Base-by-base conservation (phyloP, 106 monocot species). In the Dendrobium nobile region DNA sequence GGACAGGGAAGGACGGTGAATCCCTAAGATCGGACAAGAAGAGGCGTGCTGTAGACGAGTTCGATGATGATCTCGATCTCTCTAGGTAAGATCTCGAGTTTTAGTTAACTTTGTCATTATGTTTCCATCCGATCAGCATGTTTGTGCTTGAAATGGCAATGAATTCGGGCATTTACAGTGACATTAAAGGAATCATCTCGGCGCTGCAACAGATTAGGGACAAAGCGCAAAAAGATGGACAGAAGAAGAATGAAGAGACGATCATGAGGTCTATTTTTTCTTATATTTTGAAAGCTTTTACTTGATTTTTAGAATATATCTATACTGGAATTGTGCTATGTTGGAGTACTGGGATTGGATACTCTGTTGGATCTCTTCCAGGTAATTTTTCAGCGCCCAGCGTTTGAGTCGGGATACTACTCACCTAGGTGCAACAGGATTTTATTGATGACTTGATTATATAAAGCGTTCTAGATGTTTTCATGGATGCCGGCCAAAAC, bases 151-250 rank as follows among this genome's bases (percentile, higher is more conserved):
- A 15, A 24, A 31, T 70, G 58, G 51, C 16, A 27, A 37, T 37
- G 42, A 27, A 73, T 79, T 73, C 28, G 67, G 10, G 68, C 40
- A 28, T 20, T 67, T 75, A 4, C 86, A 94, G 94, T 65, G 94
- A 94, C 72, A 85, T 94, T 45, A 91, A 92, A 54, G 91, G 87
- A 80, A 91, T 94, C 75, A 75, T 94, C 40, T 76, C 87, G 81
- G 90, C 91, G 44, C 80, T 94, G 75, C 88, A 92, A 72, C 88
- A 88, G 72, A 90, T 94, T 82, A 91, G 81, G 81, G 94, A 94
- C 8, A 94, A 94, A 84, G 85, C 94, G 26, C 91, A 87, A 82
- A 91, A 88, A 84, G 94, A 94, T 68, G 94, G 85, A 33, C 89
- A 87, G 78, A 91, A 90, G 88, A 94, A 91, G 85, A 90, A 72